Evolutionary conservation across 1,139 yeast species (phyloP).

Genomic region (Wickerhamiella pararugosa): DNA sequence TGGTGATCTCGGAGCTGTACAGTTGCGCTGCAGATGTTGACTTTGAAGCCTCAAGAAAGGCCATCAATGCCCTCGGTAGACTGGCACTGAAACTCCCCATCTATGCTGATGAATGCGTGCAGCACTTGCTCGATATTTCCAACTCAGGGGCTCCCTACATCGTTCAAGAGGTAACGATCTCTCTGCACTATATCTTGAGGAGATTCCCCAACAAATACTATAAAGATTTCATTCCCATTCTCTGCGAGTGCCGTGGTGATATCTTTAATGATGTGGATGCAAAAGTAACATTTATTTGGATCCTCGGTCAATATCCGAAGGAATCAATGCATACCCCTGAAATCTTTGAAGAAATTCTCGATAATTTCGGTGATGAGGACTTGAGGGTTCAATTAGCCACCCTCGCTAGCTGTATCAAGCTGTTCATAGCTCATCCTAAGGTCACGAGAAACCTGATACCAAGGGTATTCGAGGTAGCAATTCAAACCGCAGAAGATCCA

Average conservation of each 20-base stretch:
- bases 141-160: constrained; percentile 58
- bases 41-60: constrained; percentile 70
- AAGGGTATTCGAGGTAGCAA: constrained; percentile 48
- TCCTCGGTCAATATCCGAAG: constrained; percentile 57
- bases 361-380: constrained; percentile 43
- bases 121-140: constrained; percentile 43
- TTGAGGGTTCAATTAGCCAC: constrained; percentile 60
- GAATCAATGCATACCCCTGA: constrained; percentile 34
- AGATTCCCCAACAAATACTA: constrained; percentile 45
- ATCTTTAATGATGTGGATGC: constrained; percentile 63
- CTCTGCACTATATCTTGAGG: constrained; percentile 60
- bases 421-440: constrained; percentile 44
- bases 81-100: constrained; percentile 60
- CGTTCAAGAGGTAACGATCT: constrained; percentile 68
- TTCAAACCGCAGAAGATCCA: constrained; percentile 63
- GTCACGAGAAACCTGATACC: constrained; percentile 45
- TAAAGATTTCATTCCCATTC: constrained; percentile 28
- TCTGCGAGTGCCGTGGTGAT: constrained; percentile 32
- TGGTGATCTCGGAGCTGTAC: constrained; percentile 59
- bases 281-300: constrained; percentile 69
- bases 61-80: constrained; percentile 81
- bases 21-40: constrained; percentile 84
- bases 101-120: constrained; percentile 49
- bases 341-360: constrained; percentile 34
- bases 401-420: constrained; percentile 60